Conservation (phyloP, 305 asterid species). For the Solanum hybrid region DNA sequence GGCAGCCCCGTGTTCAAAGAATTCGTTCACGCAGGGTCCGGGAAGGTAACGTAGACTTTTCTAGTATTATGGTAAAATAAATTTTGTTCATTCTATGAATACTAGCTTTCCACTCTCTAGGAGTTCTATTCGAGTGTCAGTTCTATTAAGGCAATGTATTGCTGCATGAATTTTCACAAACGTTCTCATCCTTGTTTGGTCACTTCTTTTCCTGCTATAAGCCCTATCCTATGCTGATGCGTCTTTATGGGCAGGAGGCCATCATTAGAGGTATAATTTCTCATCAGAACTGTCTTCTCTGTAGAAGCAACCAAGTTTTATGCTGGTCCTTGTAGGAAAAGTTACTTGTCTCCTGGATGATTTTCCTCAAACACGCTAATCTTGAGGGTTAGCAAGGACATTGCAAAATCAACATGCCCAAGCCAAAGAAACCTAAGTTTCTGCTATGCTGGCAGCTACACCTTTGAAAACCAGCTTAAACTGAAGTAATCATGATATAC, state of each 20-base stretch:
- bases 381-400: neutral
- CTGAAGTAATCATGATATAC: neutral
- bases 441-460: neutral
- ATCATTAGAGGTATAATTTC: neutral
- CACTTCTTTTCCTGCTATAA: neutral
- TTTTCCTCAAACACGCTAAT: constrained; percentile 3
- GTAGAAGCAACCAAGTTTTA: neutral
- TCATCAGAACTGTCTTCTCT: neutral
- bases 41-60: neutral
- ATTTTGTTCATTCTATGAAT: neutral
- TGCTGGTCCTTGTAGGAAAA: neutral
- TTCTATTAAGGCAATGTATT: neutral
- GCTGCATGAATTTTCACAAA: neutral
- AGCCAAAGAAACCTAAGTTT: neutral
- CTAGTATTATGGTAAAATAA: neutral
- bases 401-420: neutral
- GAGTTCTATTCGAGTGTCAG: neutral
- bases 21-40: neutral
- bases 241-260: neutral
- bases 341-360: neutral
- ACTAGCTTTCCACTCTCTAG: neutral
- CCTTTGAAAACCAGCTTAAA: neutral
- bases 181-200: neutral
- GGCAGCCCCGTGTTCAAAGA: neutral
- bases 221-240: neutral